A percentile compares a stretch with the other conserved stretches of the same genome.
phyloP scores from a whole-genome alignment of 164 flowering plant species.

The Kalanchoe fedtschenkoi region DNA sequence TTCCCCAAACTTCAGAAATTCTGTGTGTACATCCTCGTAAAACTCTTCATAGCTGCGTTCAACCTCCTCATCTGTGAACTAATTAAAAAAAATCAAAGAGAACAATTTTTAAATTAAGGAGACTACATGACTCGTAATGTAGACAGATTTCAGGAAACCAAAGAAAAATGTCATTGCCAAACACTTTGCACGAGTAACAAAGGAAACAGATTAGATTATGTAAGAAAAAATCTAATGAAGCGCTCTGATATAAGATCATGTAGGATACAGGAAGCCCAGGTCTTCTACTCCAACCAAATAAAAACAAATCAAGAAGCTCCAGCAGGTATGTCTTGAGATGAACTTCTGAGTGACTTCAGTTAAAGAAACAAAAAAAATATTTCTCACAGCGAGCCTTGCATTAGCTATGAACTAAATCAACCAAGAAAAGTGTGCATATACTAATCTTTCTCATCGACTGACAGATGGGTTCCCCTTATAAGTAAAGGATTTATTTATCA shows the following conservation, averaged over 20 bases:
- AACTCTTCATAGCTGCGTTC: conserved; percentile 80
- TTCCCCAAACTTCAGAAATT: conserved; percentile 92
- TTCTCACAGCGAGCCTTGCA: not conserved
- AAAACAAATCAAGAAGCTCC: conserved; percentile 32
- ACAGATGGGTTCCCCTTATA: not conserved
- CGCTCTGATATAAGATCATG: conserved; percentile 7
- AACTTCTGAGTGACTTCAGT: conserved; percentile 32
- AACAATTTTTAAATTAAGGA: not conserved
- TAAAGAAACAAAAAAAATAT: conserved; percentile 24
- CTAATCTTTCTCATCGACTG: too few relatives aligned
- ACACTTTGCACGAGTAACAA: not conserved
- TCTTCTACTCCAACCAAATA: conserved; percentile 23
- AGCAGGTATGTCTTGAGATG: conserved; percentile 24
- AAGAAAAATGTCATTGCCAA: not conserved
- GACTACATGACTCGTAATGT: not conserved
- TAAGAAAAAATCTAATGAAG: not conserved
- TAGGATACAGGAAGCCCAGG: conserved; percentile 40
- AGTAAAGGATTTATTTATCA: conserved; percentile 13
- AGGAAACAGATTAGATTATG: not conserved
- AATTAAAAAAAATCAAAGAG: conserved; percentile 14
- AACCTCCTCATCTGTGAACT: conserved; percentile 90
- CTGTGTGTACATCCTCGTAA: conserved; percentile 97
- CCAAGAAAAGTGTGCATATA: not conserved
- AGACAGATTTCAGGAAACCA: not conserved
- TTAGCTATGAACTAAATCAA: not conserved